Conservation (phyloP, 2,329 filamentous ascomycete species). For the Colletotrichum horii region DNA sequence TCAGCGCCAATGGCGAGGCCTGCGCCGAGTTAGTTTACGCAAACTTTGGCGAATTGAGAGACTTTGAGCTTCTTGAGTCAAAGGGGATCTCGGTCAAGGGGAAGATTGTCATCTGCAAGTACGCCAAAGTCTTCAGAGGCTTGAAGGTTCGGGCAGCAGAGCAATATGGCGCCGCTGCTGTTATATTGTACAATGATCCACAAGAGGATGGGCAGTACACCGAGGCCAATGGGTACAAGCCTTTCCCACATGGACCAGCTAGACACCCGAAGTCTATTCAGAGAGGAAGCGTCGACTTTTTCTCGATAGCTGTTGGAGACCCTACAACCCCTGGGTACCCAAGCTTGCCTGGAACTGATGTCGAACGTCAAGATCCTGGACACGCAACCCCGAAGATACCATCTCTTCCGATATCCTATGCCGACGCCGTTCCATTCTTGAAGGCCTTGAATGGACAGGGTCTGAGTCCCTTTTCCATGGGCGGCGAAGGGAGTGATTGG, state of each 20-base stretch:
- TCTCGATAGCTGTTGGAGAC: slow-evolving; percentile 56
- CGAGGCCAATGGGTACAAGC: slow-evolving; percentile 41
- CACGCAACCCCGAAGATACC: not conserved
- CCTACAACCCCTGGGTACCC: slow-evolving; percentile 78
- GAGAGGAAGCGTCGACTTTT: slow-evolving; percentile 71
- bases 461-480: not conserved
- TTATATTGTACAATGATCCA: slow-evolving; percentile 38
- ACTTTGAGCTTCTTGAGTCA: slow-evolving; percentile 66
- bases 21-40: not conserved
- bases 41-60: slow-evolving; percentile 34
- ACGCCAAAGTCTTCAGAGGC: slow-evolving; percentile 73
- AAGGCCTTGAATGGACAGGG: not conserved
- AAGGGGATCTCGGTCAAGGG: slow-evolving; percentile 51
- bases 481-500: not conserved
- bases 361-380: slow-evolving; percentile 60
- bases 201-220: not conserved
- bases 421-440: not conserved
- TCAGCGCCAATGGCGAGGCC: not conserved
- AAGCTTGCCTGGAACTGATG: slow-evolving; percentile 66
- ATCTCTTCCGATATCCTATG: not conserved
- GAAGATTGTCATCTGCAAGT: slow-evolving; percentile 74
- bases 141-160: slow-evolving; percentile 76
- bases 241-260: slow-evolving; percentile 73
- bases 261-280: slow-evolving; percentile 75
- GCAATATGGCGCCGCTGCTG: slow-evolving; percentile 72